phyloP scores from a whole-genome alignment of 208 protist genomes.

The Entamoeba histolytica region DNA sequence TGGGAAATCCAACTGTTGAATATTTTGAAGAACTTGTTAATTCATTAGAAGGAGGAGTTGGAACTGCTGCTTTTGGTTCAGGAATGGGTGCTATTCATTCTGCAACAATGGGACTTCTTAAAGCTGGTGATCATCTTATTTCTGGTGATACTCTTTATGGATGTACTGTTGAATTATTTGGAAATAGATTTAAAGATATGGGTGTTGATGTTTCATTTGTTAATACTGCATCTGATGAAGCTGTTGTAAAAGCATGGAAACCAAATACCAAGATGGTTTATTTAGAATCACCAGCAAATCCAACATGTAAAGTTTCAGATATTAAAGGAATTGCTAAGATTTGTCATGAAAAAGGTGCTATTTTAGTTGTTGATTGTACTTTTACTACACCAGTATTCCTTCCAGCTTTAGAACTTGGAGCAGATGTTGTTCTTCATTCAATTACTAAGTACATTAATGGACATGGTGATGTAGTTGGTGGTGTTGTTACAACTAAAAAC shows the following conservation, averaged over 20 bases:
- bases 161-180: not conserved
- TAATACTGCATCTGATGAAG: not conserved
- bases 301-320: not conserved
- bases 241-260: not conserved
- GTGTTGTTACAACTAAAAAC: conserved; percentile 15
- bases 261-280: conserved; percentile 10
- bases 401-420: conserved; percentile 62
- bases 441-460: conserved; percentile 79
- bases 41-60: not conserved
- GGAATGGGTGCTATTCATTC: conserved; percentile 15
- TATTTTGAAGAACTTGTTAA: not conserved
- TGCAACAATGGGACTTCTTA: not conserved
- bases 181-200: not conserved
- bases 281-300: conserved; percentile 21
- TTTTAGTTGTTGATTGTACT: conserved; percentile 73
- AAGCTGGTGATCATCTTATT: conserved; percentile 5
- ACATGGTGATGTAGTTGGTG: conserved; percentile 68
- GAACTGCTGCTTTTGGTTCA: not conserved
- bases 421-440: conserved; percentile 71
- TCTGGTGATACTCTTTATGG: conserved; percentile 7
- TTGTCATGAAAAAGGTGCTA: conserved; percentile 42
- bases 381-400: conserved; percentile 58
- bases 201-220: not conserved
- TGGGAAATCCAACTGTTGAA: conserved; percentile 18
- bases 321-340: conserved; percentile 12